A percentile compares a stretch with the other conserved stretches of the same genome.
Conservation (phyloP, 2,329 filamentous ascomycete species). For the Aspergillus udagawae region DNA sequence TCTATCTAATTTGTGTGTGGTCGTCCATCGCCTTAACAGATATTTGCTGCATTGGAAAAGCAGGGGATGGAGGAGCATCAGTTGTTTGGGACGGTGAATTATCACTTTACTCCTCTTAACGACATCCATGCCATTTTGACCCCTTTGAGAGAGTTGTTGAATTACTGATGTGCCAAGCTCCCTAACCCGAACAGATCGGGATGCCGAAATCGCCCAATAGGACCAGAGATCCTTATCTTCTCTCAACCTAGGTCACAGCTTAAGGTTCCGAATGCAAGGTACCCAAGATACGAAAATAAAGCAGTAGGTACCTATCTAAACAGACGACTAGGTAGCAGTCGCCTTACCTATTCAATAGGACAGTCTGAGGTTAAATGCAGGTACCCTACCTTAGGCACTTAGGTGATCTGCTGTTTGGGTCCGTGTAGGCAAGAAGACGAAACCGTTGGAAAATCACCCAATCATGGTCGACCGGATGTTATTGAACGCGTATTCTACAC, state of each 20-base stretch:
- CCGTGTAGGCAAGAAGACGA: neutral
- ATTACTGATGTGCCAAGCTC: conserved; percentile 8
- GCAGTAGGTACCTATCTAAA: no score
- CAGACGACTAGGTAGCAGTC: neutral
- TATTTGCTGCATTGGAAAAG: neutral
- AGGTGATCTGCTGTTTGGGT: neutral
- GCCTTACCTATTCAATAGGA: neutral
- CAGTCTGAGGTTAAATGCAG: neutral
- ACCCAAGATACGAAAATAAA: no score
- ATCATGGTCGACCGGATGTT: neutral
- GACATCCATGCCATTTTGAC: neutral
- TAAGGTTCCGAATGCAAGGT: neutral
- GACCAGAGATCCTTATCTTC: conserved; percentile 21
- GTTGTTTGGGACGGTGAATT: neutral
- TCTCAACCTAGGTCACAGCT: conserved; percentile 4
- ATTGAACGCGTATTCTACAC: neutral
- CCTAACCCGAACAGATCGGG: conserved; percentile 11
- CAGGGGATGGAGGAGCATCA: neutral
- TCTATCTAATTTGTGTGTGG: neutral
- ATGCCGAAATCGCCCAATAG: conserved; percentile 21
- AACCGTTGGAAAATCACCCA: neutral
- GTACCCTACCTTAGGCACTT: neutral
- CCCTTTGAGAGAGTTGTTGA: neutral
- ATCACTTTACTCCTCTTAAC: neutral
- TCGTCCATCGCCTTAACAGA: neutral